Base-by-base conservation (phyloP, 441 rosid species). In the Aquilaria agallochum region DNA sequence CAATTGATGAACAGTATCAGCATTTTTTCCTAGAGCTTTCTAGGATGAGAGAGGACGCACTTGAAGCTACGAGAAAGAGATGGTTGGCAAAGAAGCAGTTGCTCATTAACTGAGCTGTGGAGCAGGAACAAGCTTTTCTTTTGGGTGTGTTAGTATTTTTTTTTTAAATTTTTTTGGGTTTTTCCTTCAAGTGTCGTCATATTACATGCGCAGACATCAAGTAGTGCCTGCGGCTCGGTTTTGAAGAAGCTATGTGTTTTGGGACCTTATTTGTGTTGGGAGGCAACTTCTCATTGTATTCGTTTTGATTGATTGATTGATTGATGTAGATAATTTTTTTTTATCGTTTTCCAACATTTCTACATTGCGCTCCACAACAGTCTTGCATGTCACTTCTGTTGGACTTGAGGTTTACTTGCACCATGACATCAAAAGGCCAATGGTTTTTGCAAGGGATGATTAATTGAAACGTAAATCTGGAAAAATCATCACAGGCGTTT, bases 1-100 rank as follows among this genome's bases (percentile, higher is more conserved):
- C 77, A 67, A 72, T 84, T 5, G 83, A 82, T 56, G 70, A 73
- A 46, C 86, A 84, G 30, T 87, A 77, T 71, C 77, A 70, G 50
- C 78, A 66, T 59, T 82, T 85, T 74, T 77, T 80, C 62, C 76
- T 66, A 56, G 80, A 84, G 59, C 73, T 87, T 32, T 50, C 78
- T 15, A 82, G 74, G 73, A 76, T 77, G 73, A 84, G 73, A 32
- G 87, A 81, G 50, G 88, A 79, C 52, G 87, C 85, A 47, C 36
- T 84, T 57, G 80, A 73, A 60, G 76, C 75, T 36, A 64, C 85
- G n/a, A 84, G 68, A 69, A 76, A 66, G 70, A 79, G 84, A 68
- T 87, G 90, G 90, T 56, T 74, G 63, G 49, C 68, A 33, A 79
- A 73, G 78, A 80, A 69, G 68, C 75, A 68, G 62, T 59, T 55